Evolutionary conservation across 345 rosid species (phyloP), one percentile per base, ranked within the genome.

Genomic region (Eucalyptus marginata): DNA sequence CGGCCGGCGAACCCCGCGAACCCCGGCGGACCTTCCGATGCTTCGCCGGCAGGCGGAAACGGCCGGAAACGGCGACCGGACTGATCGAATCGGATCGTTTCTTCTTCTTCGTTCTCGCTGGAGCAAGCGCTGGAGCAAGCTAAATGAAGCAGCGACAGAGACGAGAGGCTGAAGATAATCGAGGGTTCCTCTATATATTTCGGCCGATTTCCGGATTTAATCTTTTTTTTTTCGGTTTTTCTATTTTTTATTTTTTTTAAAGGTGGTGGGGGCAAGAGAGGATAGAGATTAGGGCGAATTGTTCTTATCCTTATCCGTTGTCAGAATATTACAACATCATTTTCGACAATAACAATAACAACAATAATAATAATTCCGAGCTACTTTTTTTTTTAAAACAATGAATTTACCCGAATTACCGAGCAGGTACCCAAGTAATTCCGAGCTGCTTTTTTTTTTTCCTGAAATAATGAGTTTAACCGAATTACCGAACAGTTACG

Each of bases 1-100:
- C 58, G 58, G 2, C 0, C 10, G 5, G 25, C 10, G 25, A 4
- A 52, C n/a, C n/a, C n/a, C n/a, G n/a, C n/a, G n/a, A n/a, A n/a
- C 58, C 58, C 27, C 62, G 62, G 62, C 62, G 3, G 62, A 24
- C 17, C 71, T n/a, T 14, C 68, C 68, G 68, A 59, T 56, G 3
- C 31, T 12, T 59, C 16, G 16, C 16, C 68, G 68, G 68, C 68
- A 33, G 68, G 12, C 68, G 68, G 8, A 6, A 59, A 27, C 7
- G 68, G 33, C 7, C 68, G 33, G 8, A 27, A 29, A 29, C 16
- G 68, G 68, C 17, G 33, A 27, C 16, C 33, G 68, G 33, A 13
- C 29, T 22, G 31, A 27, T 62, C 68, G 68, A 59, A 59, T 59
- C 68, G 27, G 27, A 76, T 76, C 47, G 83, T 11, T 3, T 56